These are phyloP conservation scores for Rhazya stricta DNA, from an alignment of 257 asterid genomes.

Conservation along the genomic window DNA sequence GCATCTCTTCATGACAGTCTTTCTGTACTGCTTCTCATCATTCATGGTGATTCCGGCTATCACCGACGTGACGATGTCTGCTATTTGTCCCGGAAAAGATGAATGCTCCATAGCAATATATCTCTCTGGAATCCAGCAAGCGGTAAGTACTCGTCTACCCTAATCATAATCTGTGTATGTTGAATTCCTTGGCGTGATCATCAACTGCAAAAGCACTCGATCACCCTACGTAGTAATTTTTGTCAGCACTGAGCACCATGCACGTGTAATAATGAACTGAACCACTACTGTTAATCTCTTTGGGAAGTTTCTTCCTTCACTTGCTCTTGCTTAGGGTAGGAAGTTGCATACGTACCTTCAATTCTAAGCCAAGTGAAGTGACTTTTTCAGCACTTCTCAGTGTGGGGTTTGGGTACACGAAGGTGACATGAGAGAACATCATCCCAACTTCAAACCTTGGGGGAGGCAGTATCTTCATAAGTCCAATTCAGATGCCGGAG, in stretches of 20 bases:
- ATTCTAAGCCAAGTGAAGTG: not conserved
- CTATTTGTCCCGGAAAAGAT: conserved; percentile 75
- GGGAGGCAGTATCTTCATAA: too few relatives aligned
- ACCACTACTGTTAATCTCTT: not conserved
- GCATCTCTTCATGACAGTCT: conserved; percentile 87
- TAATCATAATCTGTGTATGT: not conserved
- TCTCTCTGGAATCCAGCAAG: conserved; percentile 84
- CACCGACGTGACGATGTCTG: conserved; percentile 76
- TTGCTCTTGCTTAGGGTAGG: not conserved
- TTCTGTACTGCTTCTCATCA: conserved; percentile 63
- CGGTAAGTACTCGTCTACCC: too few relatives aligned
- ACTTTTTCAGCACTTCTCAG: not conserved
- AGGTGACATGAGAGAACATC: not conserved
- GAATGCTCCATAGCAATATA: conserved; percentile 81
- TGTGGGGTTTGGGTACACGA: not conserved
- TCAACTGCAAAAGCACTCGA: not conserved
- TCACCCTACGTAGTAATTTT: not conserved
- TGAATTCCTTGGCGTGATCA: not conserved
- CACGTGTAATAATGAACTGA: not conserved
- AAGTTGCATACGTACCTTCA: conserved; percentile 21
- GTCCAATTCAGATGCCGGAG: too few relatives aligned
- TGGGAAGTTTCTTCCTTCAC: conserved; percentile 5
- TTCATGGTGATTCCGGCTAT: conserved; percentile 91
- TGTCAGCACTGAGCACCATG: not conserved
- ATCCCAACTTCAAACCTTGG: not conserved